Conservation (phyloP, 352 stramenopile genomes). For the Globisporangium emineosum region DNA sequence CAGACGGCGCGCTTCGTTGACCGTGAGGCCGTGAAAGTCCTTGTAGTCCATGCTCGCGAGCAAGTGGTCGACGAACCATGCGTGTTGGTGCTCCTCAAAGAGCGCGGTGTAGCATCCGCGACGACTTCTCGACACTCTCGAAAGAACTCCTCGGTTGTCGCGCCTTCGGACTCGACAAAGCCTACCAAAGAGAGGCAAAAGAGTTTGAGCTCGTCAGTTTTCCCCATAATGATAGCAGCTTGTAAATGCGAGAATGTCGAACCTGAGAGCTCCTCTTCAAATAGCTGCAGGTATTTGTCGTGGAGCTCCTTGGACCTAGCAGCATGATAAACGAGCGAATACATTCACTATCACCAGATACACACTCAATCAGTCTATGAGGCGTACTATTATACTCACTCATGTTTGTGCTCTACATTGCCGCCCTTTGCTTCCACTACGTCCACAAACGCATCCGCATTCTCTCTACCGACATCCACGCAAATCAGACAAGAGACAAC, state of each 20-base stretch:
- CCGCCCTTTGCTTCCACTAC: slow-evolving; percentile 53
- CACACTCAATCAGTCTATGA: background rate
- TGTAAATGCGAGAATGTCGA: background rate
- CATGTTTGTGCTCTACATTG: slow-evolving; percentile 76
- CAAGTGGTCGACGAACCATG: slow-evolving; percentile 77
- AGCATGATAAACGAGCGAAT: background rate
- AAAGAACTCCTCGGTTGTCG: slow-evolving; percentile 69
- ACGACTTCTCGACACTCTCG: slow-evolving; percentile 56
- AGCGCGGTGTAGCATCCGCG: no score
- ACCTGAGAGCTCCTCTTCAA: slow-evolving; percentile 60
- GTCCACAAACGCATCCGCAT: slow-evolving; percentile 55
- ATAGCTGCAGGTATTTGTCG: slow-evolving; percentile 69
- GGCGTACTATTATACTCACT: slow-evolving; percentile 29
- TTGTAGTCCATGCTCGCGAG: slow-evolving; percentile 82
- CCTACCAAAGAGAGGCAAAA: slow-evolving; percentile 15
- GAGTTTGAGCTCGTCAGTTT: background rate
- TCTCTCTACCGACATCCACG: slow-evolving; percentile 26
- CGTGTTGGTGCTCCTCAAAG: slow-evolving; percentile 68
- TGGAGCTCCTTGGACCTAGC: slow-evolving; percentile 69
- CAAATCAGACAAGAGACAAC: background rate
- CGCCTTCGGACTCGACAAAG: slow-evolving; percentile 67
- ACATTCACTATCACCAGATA: no score
- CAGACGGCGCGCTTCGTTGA: slow-evolving; percentile 71
- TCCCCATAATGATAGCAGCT: background rate
- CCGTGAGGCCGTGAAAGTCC: slow-evolving; percentile 76